Evolutionary conservation across 1,284 basidiomycete genomes (phyloP).

Genomic region (Cryptococcus jaspeensis): DNA sequence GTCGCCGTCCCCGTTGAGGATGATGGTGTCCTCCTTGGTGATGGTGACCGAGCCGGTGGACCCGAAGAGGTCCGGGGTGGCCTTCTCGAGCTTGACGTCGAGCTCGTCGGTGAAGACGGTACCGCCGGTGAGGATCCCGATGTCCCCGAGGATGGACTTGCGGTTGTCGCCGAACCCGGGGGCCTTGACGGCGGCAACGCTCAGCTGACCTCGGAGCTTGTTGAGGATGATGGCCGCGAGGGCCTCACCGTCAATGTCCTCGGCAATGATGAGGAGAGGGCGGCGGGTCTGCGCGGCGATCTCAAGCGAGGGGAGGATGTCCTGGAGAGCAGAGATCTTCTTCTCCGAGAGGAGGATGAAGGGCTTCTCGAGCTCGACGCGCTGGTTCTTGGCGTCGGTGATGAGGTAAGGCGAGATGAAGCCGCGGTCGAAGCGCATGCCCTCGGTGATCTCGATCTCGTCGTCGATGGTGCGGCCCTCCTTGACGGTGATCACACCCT

Average conservation of each 20-base stretch:
- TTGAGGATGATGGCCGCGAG: conserved; percentile 96
- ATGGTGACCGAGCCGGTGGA: conserved; percentile 88
- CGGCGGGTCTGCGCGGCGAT: conserved; percentile 85
- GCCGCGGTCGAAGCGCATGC: conserved; percentile 99
- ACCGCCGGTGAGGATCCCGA: conserved; percentile 94
- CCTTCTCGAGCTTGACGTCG: conserved; percentile 94
- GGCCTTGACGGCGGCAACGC: conserved; percentile 91
- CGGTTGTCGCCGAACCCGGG: conserved; percentile 99
- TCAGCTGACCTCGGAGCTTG: conserved; percentile 96
- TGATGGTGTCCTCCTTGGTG: conserved; percentile 97
- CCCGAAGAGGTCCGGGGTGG: conserved; percentile 85
- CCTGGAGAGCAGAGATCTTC: conserved; percentile 94
- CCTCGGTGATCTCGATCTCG: conserved; percentile 98
- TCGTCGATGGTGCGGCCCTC: conserved; percentile 97
- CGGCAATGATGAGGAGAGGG: conserved; percentile 92
- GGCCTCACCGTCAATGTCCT: conserved; percentile 96
- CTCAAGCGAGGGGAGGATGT: conserved; percentile 93
- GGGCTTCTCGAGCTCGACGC: conserved; percentile 97
- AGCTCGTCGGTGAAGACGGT: conserved; percentile 98
- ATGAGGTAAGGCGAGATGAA: conserved; percentile 99
- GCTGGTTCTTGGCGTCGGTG: conserved; percentile 96
- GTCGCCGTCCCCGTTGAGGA: conserved; percentile 88
- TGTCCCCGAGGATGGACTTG: conserved; percentile 94
- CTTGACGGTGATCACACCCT: conserved; percentile 99
- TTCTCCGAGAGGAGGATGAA: conserved; percentile 91